These are phyloP conservation scores for Candida nemodendra DNA, from an alignment of 805 yeast genomes.

Conservation along the genomic window DNA sequence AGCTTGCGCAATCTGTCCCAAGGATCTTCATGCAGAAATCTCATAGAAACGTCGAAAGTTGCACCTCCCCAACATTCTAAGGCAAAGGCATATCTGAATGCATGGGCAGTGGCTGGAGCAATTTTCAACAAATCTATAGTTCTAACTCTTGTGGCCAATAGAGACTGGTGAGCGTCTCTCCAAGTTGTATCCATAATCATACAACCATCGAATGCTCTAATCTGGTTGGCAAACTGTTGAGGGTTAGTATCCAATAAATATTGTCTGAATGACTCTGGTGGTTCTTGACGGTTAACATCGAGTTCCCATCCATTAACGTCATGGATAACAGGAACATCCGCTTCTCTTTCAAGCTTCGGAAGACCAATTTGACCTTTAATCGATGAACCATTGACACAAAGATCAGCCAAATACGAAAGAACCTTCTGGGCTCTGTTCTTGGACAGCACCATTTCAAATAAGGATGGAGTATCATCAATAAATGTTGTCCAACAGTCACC, in stretches of 20 bases:
- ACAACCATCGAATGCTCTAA: constrained; percentile 81
- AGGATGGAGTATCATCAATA: constrained; percentile 95
- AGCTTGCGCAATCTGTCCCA: constrained; percentile 93
- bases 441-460: constrained; percentile 91
- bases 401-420: constrained; percentile 85
- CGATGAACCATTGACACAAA: constrained; percentile 94
- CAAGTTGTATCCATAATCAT: constrained; percentile 97
- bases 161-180: constrained; percentile 99
- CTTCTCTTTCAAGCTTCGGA: constrained; percentile 78
- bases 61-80: constrained; percentile 99
- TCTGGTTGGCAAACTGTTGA: constrained; percentile 83
- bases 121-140: constrained; percentile 87
- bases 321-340: constrained; percentile 70
- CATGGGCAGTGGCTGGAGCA: constrained; percentile 93
- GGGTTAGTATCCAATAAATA: constrained; percentile 84
- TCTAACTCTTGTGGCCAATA: constrained; percentile 95
- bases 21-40: constrained; percentile 98
- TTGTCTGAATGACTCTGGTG: constrained; percentile 89
- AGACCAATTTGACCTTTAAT: constrained; percentile 93
- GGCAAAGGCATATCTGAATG: constrained; percentile 86
- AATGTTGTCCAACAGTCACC: constrained; percentile 98
- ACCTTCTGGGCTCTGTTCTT: constrained; percentile 97
- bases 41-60: constrained; percentile 97
- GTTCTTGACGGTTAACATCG: constrained; percentile 45
- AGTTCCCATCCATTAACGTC: constrained; percentile 61